These are phyloP conservation scores for Sicyos baderoa DNA, from an alignment of 306 rosid species.

Conservation along the genomic window DNA sequence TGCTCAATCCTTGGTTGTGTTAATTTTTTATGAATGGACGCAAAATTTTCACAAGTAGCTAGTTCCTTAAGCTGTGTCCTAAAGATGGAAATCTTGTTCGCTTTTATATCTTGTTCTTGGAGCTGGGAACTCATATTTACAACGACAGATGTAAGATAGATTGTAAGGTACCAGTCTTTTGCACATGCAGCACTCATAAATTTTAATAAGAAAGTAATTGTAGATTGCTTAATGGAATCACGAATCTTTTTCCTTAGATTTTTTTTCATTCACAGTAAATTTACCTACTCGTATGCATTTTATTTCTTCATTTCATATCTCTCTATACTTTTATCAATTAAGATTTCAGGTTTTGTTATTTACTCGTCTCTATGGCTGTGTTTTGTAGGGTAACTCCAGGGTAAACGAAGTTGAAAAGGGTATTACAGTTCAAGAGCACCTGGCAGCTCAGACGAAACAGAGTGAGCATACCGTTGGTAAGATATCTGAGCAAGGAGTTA, in stretches of 20 bases:
- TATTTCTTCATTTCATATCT: constrained; percentile 8
- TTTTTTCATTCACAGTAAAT: background rate
- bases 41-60: constrained; percentile 1
- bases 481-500: constrained; percentile 38
- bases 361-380: constrained; percentile 11
- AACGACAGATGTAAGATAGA: too few species aligned
- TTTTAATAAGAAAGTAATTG: constrained; percentile 1
- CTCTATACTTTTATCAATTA: constrained; percentile 25
- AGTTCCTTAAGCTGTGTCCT: background rate
- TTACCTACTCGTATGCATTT: background rate
- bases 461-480: constrained; percentile 32
- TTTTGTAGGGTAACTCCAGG: constrained; percentile 53
- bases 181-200: background rate
- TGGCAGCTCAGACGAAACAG: constrained; percentile 35
- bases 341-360: constrained; percentile 21
- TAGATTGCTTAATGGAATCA: background rate
- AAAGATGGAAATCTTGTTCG: background rate
- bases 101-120: background rate
- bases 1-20: background rate
- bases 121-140: background rate
- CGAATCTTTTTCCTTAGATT: background rate
- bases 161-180: constrained; percentile 5
- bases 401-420: constrained; percentile 36
- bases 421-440: constrained; percentile 34
- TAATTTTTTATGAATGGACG: background rate